Conservation (phyloP, 2,329 filamentous ascomycete genomes). For the Trichoderma harzianum region DNA sequence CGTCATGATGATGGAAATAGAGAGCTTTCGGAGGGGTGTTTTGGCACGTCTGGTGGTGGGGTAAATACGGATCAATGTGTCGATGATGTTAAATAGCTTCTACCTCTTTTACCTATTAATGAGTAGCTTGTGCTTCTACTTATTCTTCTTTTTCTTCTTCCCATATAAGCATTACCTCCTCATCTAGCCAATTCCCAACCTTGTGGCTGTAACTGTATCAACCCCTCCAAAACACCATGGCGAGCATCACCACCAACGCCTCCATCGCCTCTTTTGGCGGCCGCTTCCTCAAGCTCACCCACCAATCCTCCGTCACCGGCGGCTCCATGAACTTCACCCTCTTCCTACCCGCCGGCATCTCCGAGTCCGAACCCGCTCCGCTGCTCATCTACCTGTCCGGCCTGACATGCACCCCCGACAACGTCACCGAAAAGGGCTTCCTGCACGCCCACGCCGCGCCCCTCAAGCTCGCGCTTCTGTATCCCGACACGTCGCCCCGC, state of each 20-base stretch:
- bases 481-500: constrained; percentile 90
- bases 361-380: constrained; percentile 57
- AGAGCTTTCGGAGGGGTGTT: not conserved
- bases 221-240: constrained; percentile 8
- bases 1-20: constrained; percentile 9
- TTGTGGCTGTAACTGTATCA: too few relatives aligned
- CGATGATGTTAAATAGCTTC: not conserved
- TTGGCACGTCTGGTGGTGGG: constrained; percentile 2
- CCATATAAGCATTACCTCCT: not conserved
- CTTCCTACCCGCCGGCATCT: constrained; percentile 75
- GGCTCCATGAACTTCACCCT: constrained; percentile 93
- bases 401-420: constrained; percentile 90
- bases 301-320: constrained; percentile 72
- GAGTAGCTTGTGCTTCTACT: not conserved
- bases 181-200: too few relatives aligned
- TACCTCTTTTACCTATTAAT: not conserved
- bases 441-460: constrained; percentile 79
- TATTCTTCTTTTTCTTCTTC: not conserved
- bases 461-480: constrained; percentile 86
- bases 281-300: constrained; percentile 89
- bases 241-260: constrained; percentile 66
- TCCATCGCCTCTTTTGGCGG: constrained; percentile 91
- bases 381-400: constrained; percentile 92
- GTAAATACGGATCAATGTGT: not conserved
- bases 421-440: constrained; percentile 80